Evolutionary conservation across 2,329 filamentous ascomycete species (phyloP), one percentile per base, ranked within the genome.

Genomic region (Celoporthe dispersa): DNA sequence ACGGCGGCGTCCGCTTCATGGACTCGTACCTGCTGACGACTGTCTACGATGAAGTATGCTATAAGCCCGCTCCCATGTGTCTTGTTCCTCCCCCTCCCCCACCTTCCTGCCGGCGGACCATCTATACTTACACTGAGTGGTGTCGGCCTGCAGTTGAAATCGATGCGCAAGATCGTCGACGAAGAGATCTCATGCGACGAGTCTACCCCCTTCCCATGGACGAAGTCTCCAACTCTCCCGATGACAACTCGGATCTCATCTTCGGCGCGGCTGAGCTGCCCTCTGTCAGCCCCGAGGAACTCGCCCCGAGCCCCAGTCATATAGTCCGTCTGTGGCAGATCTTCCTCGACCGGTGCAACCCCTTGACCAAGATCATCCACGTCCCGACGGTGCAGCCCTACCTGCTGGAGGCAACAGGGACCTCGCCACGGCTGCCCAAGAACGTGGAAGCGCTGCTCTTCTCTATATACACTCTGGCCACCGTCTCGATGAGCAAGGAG

Each of bases 281-380:
- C 3, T 76, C 79, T 7, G 76, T 78, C 33, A 82, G 78, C 60
- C 74, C 82, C 19, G 82, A 85, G 66, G 83, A 85, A 19, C 80
- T 92, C 76, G 90, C 91, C 74, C 92, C 92, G 0, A 82, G 88
- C 5, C 86, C 89, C 0, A 84, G 88, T 16, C 88, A 92, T 44
- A 87, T 92, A 35, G 90, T 92, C 75, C 85, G 86, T 65, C 84
- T 95, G 6, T 95, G 92, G 92, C 90, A 94, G 77, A 83, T 88
- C 11, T 94, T 91, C 73, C 81, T 94, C 7, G 89, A 93, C 64
- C 90, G 92, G 71, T 89, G 94, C 68, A 92, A 94, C 75, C 92
- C 92, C 0, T 78, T 94, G 61, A 88, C 89, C 73, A 94, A 94
- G 77, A 81, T 88, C 61, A 88, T 93, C 33, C 92, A 95, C 76